Evolutionary conservation across 257 asterid species (phyloP).

Genomic region (Verbena officinalis): DNA sequence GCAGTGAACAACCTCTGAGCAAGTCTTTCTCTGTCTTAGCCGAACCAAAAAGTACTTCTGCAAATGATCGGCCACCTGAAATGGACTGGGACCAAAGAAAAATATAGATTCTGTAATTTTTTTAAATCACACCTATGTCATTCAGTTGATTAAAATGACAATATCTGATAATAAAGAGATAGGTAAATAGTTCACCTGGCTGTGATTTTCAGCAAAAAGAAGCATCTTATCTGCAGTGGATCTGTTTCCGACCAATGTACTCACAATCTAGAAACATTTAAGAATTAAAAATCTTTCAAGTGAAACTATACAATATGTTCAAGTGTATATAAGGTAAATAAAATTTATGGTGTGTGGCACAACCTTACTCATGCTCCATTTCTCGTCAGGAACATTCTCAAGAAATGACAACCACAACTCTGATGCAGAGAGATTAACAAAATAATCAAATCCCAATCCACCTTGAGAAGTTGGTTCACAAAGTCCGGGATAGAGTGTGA

Average conservation of each 20-base stretch:
- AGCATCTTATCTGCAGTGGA: conserved; percentile 74
- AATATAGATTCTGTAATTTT: conserved; percentile 13
- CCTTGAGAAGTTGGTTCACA: conserved; percentile 90
- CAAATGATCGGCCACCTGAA: conserved; percentile 86
- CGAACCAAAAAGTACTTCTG: conserved; percentile 86
- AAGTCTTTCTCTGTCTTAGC: conserved; percentile 57
- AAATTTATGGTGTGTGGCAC: conserved; percentile 29
- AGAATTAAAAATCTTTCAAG: conserved; percentile 24
- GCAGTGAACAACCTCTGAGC: conserved; percentile 81
- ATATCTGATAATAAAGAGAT: conserved; percentile 1
- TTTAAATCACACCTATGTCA: conserved; percentile 25
- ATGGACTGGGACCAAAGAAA: conserved; percentile 75
- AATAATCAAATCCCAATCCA: conserved; percentile 94
- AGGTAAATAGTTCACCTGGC: conserved; percentile 61
- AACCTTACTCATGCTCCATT: conserved; percentile 98
- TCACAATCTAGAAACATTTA: conserved; percentile 62
- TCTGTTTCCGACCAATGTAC: conserved; percentile 62
- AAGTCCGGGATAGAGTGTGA: conserved; percentile 92
- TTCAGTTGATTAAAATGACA: conserved; percentile 15
- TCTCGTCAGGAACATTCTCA: conserved; percentile 72
- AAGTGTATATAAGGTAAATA: conserved; percentile 21
- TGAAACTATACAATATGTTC: conserved; percentile 14
- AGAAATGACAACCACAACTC: conserved; percentile 85
- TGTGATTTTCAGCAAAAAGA: conserved; percentile 92
- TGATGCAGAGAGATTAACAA: conserved; percentile 86